Base-by-base conservation (phyloP, 2,329 filamentous ascomycete genomes). In the Elsinoe arachidis region DNA sequence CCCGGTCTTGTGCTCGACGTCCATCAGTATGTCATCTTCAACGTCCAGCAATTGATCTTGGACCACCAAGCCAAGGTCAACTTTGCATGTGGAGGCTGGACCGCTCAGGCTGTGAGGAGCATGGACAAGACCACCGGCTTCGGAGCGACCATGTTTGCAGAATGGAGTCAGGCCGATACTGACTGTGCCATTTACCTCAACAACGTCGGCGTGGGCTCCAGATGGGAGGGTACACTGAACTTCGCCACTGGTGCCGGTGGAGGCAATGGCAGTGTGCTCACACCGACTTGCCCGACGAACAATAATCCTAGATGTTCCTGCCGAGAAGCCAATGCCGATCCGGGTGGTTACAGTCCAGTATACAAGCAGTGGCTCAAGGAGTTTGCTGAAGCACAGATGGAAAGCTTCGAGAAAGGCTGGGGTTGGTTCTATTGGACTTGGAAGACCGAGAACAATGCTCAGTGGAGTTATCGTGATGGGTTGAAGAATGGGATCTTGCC, bases 341-440 rank as follows among this genome's bases (percentile, higher is more conserved):
- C 87, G 0, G 73, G 76, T 15, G 68, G 73, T 3, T 97, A 91
- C 76, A 83, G 80, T 37, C 76, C 76, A 58, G 74, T 76, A 3
- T 99, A 99, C 74, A 96, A 93, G 74, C 75, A 84, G 63, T 97
- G 92, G 73, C 76, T 99, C 61, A 81, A 82, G 62, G 88, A 88
- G 73, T 97, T 97, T 73, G 93, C 93, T 5, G 86, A 96, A 73
- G 93, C 91, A 56, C 93, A 99, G 75, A 99, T 99, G 89, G 80
- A 86, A 65, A 88, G 85, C 59, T 99, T 97, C 68, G 92, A 97
- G 72, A 84, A 86, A 61, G 90, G 88, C 5, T 93, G 88, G 86
- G 93, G 93, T 51, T 99, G 93, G 93, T 96, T 95, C 75, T 99
- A 99, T 74, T 99, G 93, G 93, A 97, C 91, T 34, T 95, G 93